Conservation (phyloP, 805 yeast species). For the Candida bentonensis region DNA sequence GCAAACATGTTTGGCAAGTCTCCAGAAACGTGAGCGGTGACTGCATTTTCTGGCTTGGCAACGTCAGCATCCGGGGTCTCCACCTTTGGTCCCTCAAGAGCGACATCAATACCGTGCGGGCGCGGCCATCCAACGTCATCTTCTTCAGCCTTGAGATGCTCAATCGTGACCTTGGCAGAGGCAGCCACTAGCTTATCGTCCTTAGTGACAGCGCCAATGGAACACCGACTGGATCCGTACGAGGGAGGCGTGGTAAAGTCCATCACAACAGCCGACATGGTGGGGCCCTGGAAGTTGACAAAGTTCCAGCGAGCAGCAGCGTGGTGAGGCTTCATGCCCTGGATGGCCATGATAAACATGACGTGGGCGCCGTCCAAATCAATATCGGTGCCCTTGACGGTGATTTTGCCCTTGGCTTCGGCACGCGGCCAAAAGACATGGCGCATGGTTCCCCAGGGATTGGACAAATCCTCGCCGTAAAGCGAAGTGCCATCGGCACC, state of each 20-base stretch:
- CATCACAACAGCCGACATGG: conserved; percentile 70
- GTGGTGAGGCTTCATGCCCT: conserved; percentile 99
- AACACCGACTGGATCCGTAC: conserved; percentile 70
- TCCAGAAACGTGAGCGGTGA: conserved; percentile 43
- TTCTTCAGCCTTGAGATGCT: conserved; percentile 38
- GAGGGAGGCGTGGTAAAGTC: conserved; percentile 91
- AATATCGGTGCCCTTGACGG: conserved; percentile 25
- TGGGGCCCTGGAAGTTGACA: conserved; percentile 68
- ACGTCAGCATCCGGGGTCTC: conserved; percentile 28
- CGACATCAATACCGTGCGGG: conserved; percentile 55
- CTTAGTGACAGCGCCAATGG: conserved; percentile 60
- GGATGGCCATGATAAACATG: conserved; percentile 92
- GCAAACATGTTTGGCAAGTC: conserved; percentile 51
- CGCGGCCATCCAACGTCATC: conserved; percentile 81
- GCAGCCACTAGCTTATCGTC: conserved; percentile 50
- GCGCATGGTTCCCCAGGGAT: conserved; percentile 97
- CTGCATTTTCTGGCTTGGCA: conserved; percentile 17
- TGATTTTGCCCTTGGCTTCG: conserved; percentile 49
- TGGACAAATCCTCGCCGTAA: conserved; percentile 69
- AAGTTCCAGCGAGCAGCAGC: conserved; percentile 97
- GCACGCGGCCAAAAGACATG: conserved; percentile 96
- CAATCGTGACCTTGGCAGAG: conserved; percentile 49
- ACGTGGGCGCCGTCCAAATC: conserved; percentile 27
- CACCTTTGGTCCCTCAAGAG: conserved; percentile 35
- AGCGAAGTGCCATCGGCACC: conserved; percentile 77